Base-by-base conservation (phyloP, 352 stramenopile genomes). In the Phytophthora pluvialis region DNA sequence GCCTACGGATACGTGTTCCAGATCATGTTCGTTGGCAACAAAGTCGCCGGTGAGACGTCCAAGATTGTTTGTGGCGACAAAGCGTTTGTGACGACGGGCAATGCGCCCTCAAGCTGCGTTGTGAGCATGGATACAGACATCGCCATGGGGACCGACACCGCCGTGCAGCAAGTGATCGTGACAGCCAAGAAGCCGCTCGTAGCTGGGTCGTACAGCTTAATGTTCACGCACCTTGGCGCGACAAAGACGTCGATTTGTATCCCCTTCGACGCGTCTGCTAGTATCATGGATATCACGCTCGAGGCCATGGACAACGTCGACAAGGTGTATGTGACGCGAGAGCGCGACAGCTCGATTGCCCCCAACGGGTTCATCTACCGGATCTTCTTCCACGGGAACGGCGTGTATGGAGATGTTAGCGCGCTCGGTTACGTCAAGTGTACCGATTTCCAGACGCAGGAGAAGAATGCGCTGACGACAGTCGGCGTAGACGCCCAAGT, bases 321-420 rank as follows among this genome's bases (percentile, higher is more conserved):
- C 66, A 77, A 78, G 10, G 85, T 93, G 11, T 90, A 78, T 39
- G 87, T 95, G n/a, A 89, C 80, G 5, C 77, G 77, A 15, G 61
- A 54, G 77, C 76, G 9, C 50, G 52, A 2, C 13, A 39, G 31
- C 21, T 38, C 32, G 25, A 29, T 46, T 4, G 53, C 42, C 1
- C 40, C 42, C 4, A 92, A 88, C 33, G 87, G 87, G 0, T 91
- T 84, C 51, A 58, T 93, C 5, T 95, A 93, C 39, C 58, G 36
- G 0, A 70, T 95, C 15, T 93, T 92, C 55, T 95, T 95, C 38
- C 83, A 89, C 35, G 87, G 85, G 3, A 93, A 93, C 26, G 80
- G 80, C 1, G 85, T 93, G 7, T 75, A 77, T 5, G 70, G 77
- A 0, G 57, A 77, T 16, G 40, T 61, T 9, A 29, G 33, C 80